A percentile compares a stretch with the other conserved stretches of the same genome.
These are phyloP conservation scores for Glonium stellatum DNA, from an alignment of 495 filamentous ascomycete species.

Conservation along the genomic window DNA sequence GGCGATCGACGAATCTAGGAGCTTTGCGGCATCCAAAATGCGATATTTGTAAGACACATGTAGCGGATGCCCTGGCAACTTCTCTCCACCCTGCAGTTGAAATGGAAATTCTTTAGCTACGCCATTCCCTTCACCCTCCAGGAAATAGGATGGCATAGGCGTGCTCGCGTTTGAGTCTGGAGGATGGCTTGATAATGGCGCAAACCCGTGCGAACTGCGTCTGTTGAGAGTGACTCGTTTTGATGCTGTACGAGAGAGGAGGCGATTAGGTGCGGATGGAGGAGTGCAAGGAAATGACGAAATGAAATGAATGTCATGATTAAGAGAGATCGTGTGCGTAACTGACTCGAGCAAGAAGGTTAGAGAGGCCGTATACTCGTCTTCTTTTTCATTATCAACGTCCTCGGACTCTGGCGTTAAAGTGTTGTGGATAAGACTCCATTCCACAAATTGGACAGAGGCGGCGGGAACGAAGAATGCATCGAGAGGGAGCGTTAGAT, in stretches of 20 bases:
- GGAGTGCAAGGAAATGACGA: conserved; percentile 34
- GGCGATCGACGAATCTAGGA: conserved; percentile 22
- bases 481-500: conserved; percentile 47
- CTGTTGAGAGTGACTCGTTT: conserved; percentile 19
- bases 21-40: conserved; percentile 21
- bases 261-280: conserved; percentile 2
- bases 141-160: neutral
- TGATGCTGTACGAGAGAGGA: conserved; percentile 11
- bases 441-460: conserved; percentile 14
- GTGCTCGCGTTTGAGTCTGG: conserved; percentile 7
- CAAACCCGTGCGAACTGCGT: conserved; percentile 21
- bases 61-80: conserved; percentile 30
- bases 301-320: conserved; percentile 33
- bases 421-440: conserved; percentile 7
- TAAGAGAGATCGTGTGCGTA: conserved; percentile 24
- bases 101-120: conserved; percentile 15
- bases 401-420: conserved; percentile 2
- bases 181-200: conserved; percentile 21
- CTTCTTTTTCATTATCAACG: neutral
- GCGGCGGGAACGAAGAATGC: conserved; percentile 10
- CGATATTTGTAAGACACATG: conserved; percentile 29
- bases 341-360: conserved; percentile 26
- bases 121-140: neutral
- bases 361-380: conserved; percentile 21
- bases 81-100: neutral